Conservation (phyloP, 2,329 filamentous ascomycete genomes). For the Ophiostoma quercus region DNA sequence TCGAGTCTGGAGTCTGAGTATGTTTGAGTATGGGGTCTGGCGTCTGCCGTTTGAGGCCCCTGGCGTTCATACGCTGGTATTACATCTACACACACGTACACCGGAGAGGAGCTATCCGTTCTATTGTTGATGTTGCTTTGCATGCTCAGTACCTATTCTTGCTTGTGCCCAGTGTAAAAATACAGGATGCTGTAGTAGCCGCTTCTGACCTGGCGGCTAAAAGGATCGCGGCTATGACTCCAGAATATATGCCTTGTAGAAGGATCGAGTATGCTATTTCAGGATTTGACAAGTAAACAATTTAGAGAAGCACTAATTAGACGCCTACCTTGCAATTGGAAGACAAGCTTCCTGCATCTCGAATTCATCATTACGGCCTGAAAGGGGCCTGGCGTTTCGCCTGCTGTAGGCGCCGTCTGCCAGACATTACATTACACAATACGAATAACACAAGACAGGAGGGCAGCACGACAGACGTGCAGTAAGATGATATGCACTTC, state of each 20-base stretch:
- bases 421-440: background rate
- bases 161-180: background rate
- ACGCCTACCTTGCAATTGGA: background rate
- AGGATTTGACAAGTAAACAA: background rate
- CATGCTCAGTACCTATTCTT: background rate
- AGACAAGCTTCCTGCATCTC: too few species aligned
- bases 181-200: background rate
- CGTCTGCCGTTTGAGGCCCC: background rate
- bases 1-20: background rate
- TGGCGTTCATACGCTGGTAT: background rate
- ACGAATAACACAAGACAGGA: background rate
- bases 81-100: slow-evolving; percentile 4
- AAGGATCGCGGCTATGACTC: background rate
- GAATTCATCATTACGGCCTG: background rate
- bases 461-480: background rate
- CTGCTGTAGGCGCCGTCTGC: background rate
- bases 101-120: slow-evolving; percentile 1
- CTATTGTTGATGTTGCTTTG: slow-evolving; percentile 3
- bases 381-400: slow-evolving; percentile 8
- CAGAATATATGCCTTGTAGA: background rate
- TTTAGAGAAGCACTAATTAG: background rate
- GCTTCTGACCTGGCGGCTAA: background rate
- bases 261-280: background rate
- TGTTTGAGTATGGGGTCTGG: background rate
- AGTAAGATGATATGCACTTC: background rate